Base-by-base conservation (phyloP, 371 early-diverging fungal genomes). In the Mucor lusitanicus region DNA sequence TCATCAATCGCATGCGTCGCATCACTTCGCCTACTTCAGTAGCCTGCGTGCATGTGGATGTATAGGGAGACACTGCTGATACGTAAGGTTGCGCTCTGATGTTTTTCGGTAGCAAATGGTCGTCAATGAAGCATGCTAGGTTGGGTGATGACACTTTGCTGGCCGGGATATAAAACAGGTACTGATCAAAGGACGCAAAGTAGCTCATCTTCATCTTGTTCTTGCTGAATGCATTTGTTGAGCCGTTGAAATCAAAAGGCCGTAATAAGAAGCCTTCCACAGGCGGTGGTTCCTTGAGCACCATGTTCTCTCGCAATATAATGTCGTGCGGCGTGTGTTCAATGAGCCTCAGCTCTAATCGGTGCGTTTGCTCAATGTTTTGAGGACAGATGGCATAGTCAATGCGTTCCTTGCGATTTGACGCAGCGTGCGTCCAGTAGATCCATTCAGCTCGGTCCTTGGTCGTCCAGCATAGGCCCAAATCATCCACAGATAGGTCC, bases 361-460 rank as follows among this genome's bases (percentile, higher is more conserved):
- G 69, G 70, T 88, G 89, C 0, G 87, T 88, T 80, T 78, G 73
- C 59, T 85, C 85, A 56, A 85, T 83, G 54, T 62, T 80, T 23
- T 85, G 85, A 1, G 85, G 82, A 37, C 79, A 73, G 4, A 81
- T 69, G 2, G 74, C 71, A 9, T 67, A 59, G 46, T 81, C 74
- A 30, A 64, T 73, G 11, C 70, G 63, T 19, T 40, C 6, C 1
- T 59, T 13, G 17, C 35, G 32, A n/a, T 75, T 60, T 6, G 58
- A 56, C 3, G 68, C 25, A 27, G 67, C 61, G 1, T 54, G 42
- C 28, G 50, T 63, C 82, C 85, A 86, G 60, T 78, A 78, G n/a
- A 85, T 74, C 89, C 87, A 88, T 64, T 88, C 89, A 30, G 82
- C 78, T 5, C 87, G 68, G 58, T 85, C 87, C n/a, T 77, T 69